These are phyloP conservation scores for Xylaria venustula DNA, from an alignment of 495 filamentous ascomycete genomes.

Conservation along the genomic window DNA sequence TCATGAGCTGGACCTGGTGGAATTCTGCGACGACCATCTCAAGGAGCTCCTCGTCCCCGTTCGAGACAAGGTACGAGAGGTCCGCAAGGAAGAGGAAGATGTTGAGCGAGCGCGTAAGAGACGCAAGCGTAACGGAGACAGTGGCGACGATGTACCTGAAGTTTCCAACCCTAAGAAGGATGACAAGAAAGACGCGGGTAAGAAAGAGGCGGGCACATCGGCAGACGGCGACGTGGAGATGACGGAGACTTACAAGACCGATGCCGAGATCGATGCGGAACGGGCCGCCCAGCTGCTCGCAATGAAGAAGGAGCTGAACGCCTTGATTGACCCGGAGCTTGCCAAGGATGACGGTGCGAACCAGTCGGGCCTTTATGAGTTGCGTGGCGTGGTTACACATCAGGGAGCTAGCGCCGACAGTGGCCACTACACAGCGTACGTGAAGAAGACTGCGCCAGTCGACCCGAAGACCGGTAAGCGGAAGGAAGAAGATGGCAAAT, in stretches of 20 bases:
- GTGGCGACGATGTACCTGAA: constrained; percentile 50
- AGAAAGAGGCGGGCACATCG: constrained; percentile 21
- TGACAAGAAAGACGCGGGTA: too few species aligned
- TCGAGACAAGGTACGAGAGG: constrained; percentile 90
- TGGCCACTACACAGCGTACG: constrained; percentile 95
- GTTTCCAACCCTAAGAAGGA: constrained; percentile 29
- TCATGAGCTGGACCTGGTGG: constrained; percentile 85
- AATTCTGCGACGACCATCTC: constrained; percentile 92
- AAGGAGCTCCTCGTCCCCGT: constrained; percentile 80
- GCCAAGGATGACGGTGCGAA: constrained; percentile 78
- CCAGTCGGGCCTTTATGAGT: constrained; percentile 89
- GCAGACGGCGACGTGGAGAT: constrained; percentile 67
- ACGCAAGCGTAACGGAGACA: constrained; percentile 71
- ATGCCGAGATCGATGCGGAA: constrained; percentile 87
- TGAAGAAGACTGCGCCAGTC: constrained; percentile 78
- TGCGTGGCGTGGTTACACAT: constrained; percentile 94
- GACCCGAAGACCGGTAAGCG: constrained; percentile 68
- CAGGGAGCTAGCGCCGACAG: constrained; percentile 96
- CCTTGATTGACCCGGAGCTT: constrained; percentile 68
- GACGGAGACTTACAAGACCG: constrained; percentile 80
- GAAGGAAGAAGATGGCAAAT: constrained; percentile 82
- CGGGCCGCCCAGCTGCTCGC: constrained; percentile 66
- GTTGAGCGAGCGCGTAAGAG: constrained; percentile 83
- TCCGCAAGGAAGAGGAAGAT: constrained; percentile 92
- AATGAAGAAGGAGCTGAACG: constrained; percentile 81